These are phyloP conservation scores for Globisporangium echinulatum DNA, from an alignment of 352 stramenopile species.

Conservation along the genomic window DNA sequence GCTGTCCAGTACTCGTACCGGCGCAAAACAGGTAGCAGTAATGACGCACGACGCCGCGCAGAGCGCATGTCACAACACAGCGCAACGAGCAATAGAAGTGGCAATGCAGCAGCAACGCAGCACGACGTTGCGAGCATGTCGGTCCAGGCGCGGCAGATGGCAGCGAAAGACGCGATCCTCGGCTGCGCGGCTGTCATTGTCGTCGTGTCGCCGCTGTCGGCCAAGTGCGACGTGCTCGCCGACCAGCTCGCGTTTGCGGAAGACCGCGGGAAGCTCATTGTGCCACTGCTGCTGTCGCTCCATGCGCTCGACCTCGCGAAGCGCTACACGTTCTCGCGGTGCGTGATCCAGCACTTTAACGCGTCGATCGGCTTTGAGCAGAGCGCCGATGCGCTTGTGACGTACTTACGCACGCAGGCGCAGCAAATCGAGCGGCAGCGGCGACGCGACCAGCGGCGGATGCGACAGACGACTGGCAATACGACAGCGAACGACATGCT, in stretches of 20 bases:
- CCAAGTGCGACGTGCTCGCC: slow-evolving; percentile 57
- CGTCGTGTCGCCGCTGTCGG: slow-evolving; percentile 60
- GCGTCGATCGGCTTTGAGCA: slow-evolving; percentile 68
- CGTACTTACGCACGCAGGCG: slow-evolving; percentile 29
- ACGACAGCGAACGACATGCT: slow-evolving; percentile 10
- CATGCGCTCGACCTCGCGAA: slow-evolving; percentile 69
- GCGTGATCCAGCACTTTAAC: slow-evolving; percentile 75
- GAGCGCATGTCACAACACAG: not conserved
- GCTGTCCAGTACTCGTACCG: slow-evolving; percentile 37
- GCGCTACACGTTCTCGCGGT: slow-evolving; percentile 75
- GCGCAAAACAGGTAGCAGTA: slow-evolving; percentile 3
- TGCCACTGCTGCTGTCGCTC: slow-evolving; percentile 68
- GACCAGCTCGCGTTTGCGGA: slow-evolving; percentile 82
- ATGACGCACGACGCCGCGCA: slow-evolving; percentile 3
- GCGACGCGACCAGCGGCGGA: slow-evolving; percentile 13
- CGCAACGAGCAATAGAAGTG: not conserved
- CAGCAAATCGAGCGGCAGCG: slow-evolving; percentile 16
- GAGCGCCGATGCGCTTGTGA: slow-evolving; percentile 54
- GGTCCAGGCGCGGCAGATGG: slow-evolving; percentile 56
- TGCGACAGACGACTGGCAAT: not conserved
- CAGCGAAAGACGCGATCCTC: slow-evolving; percentile 69
- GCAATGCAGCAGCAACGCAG: not conserved
- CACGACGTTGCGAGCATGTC: slow-evolving; percentile 16
- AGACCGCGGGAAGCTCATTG: slow-evolving; percentile 63
- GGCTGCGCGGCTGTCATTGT: slow-evolving; percentile 62